phyloP scores from a whole-genome alignment of 345 rosid species.

The Hypericum androsaemum region DNA sequence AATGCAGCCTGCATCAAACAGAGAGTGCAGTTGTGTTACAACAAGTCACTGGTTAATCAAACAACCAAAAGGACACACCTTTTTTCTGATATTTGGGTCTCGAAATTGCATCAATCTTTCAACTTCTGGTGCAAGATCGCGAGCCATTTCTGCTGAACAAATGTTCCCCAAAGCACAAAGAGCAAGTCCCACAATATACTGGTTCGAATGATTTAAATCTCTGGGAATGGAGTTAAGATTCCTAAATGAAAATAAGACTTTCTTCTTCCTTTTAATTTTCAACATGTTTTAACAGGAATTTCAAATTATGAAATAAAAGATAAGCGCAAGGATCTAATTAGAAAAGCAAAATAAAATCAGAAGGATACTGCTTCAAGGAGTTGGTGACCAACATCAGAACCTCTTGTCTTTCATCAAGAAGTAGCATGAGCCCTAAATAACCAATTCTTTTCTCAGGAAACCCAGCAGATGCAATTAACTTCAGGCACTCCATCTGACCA shows the following conservation, averaged over 20 bases:
- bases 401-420: slow-evolving; percentile 99
- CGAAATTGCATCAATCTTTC: slow-evolving; percentile 94
- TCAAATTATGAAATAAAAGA: no score
- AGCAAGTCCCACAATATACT: slow-evolving; percentile 96
- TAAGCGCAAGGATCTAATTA: no score
- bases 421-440: slow-evolving; percentile 93
- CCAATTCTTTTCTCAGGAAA: slow-evolving; percentile 99
- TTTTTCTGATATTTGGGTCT: slow-evolving; percentile 96
- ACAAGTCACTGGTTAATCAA: neutral
- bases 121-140: slow-evolving; percentile 98
- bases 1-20: slow-evolving; percentile 73
- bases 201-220: slow-evolving; percentile 96
- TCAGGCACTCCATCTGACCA: slow-evolving; percentile 99
- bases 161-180: slow-evolving; percentile 99
- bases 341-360: neutral
- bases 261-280: neutral
- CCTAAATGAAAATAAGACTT: slow-evolving; percentile 13
- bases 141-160: slow-evolving; percentile 98
- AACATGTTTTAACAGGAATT: no score
- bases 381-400: slow-evolving; percentile 98
- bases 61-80: slow-evolving; percentile 34
- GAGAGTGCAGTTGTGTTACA: slow-evolving; percentile 14
- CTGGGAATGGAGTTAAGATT: slow-evolving; percentile 59
- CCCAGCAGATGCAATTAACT: slow-evolving; percentile 88
- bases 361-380: slow-evolving; percentile 98